Percentiles rank a stretch among this genome's conserved stretches.
These are phyloP conservation scores for Diaporthe amygdali DNA, from an alignment of 2,329 filamentous ascomycete species.

Conservation along the genomic window DNA sequence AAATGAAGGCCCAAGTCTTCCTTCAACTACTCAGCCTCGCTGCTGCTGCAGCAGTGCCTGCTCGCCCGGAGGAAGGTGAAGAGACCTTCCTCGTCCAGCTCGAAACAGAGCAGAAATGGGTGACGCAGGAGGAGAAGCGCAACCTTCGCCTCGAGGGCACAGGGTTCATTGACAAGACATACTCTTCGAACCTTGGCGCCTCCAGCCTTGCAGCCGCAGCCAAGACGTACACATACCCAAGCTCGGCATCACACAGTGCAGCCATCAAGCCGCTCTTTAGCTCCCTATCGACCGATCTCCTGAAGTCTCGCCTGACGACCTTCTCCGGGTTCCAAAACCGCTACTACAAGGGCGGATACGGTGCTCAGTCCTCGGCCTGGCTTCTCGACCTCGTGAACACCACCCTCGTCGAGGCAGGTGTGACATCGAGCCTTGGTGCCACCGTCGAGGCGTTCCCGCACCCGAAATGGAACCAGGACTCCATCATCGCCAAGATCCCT, in stretches of 20 bases:
- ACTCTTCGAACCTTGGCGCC: background rate
- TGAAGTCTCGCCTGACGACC: conserved; percentile 53
- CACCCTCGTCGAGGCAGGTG: conserved; percentile 64
- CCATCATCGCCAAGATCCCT: conserved; percentile 79
- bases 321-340: conserved; percentile 71
- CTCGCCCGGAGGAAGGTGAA: background rate
- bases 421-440: conserved; percentile 51
- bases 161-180: conserved; percentile 1
- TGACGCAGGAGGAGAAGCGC: conserved; percentile 6
- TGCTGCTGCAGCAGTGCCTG: background rate
- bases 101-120: conserved; percentile 1
- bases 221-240: background rate
- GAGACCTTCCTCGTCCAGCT: conserved; percentile 13
- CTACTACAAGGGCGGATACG: conserved; percentile 69
- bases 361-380: conserved; percentile 77
- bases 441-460: conserved; percentile 63
- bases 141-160: background rate
- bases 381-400: conserved; percentile 68
- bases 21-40: conserved; percentile 1
- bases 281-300: background rate
- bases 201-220: background rate
- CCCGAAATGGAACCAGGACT: conserved; percentile 71
- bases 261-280: background rate
- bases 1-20: background rate
- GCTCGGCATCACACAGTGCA: background rate